Conservation (phyloP, 371 early-diverging fungal genomes). For the Gilbertella persicaria region DNA sequence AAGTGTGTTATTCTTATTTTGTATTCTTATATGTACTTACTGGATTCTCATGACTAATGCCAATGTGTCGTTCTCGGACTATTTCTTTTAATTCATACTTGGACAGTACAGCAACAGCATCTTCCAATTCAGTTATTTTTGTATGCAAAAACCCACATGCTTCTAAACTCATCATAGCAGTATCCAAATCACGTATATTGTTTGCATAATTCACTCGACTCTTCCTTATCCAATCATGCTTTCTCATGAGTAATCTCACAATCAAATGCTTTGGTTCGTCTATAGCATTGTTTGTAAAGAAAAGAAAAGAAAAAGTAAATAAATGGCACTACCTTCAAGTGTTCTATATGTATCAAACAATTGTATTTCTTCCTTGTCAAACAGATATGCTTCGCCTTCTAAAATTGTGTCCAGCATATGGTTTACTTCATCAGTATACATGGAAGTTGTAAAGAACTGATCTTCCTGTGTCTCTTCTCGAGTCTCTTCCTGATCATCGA, state of each 20-base stretch:
- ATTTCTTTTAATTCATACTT: slow-evolving; percentile 29
- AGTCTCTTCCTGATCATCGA: neutral
- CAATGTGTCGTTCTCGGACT: slow-evolving; percentile 6
- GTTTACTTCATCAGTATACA: slow-evolving; percentile 60
- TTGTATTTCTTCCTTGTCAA: slow-evolving; percentile 50
- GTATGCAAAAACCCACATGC: slow-evolving; percentile 7
- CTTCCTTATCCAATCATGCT: slow-evolving; percentile 51
- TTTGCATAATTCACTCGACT: slow-evolving; percentile 38
- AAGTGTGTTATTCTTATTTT: neutral
- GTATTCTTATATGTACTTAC: slow-evolving; percentile 1
- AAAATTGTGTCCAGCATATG: slow-evolving; percentile 59
- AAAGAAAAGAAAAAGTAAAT: neutral
- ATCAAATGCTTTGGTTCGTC: slow-evolving; percentile 59
- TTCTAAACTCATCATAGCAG: slow-evolving; percentile 17
- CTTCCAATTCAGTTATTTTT: slow-evolving; percentile 17
- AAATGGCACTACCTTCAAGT: slow-evolving; percentile 39
- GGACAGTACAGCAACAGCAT: slow-evolving; percentile 36
- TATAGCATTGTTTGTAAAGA: slow-evolving; percentile 3
- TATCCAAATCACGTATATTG: slow-evolving; percentile 29
- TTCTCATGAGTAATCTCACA: slow-evolving; percentile 68
- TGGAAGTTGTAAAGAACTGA: slow-evolving; percentile 27
- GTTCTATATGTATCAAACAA: slow-evolving; percentile 36
- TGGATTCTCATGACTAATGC: neutral
- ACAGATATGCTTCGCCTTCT: slow-evolving; percentile 53
- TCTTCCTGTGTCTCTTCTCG: neutral